phyloP scores from a whole-genome alignment of 805 yeast genomes.

The Diddensiella santjacobensis region DNA sequence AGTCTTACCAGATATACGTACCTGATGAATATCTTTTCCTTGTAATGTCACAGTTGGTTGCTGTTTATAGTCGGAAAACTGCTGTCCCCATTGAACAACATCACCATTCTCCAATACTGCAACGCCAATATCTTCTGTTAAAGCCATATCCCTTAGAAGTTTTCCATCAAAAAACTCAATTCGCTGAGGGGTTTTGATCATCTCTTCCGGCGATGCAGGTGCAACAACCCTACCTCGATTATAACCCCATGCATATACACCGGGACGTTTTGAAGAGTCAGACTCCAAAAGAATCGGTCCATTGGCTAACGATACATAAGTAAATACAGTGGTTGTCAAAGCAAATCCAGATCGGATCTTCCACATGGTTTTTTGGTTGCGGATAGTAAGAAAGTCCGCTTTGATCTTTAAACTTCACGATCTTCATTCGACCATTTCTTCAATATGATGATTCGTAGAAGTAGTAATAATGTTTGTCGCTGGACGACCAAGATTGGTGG shows the following conservation, averaged over 20 bases:
- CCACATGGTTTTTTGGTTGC: background rate
- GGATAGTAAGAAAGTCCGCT: no score
- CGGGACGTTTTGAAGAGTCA: slow-evolving; percentile 37
- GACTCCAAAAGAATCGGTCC: background rate
- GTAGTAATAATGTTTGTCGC: no score
- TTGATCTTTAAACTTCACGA: no score
- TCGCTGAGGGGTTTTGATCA: slow-evolving; percentile 54
- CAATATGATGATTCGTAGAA: no score
- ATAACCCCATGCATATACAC: slow-evolving; percentile 64
- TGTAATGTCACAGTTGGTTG: slow-evolving; percentile 40
- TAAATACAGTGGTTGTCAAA: background rate
- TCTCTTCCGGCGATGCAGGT: slow-evolving; percentile 28
- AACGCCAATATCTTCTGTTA: slow-evolving; percentile 43
- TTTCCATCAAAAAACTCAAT: slow-evolving; percentile 60
- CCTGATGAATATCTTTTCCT: slow-evolving; percentile 44
- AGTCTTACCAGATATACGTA: slow-evolving; percentile 46
- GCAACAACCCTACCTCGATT: slow-evolving; percentile 40
- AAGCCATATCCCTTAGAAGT: slow-evolving; percentile 51
- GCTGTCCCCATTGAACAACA: slow-evolving; percentile 67
- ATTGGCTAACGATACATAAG: background rate
- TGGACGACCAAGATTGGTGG: no score
- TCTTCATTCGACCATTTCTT: no score
- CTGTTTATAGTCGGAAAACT: slow-evolving; percentile 30
- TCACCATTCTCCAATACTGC: slow-evolving; percentile 70
- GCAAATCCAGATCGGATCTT: background rate